Evolutionary conservation across 345 rosid genomes (phyloP).

Genomic region (Eucalyptus polyanthemos): DNA sequence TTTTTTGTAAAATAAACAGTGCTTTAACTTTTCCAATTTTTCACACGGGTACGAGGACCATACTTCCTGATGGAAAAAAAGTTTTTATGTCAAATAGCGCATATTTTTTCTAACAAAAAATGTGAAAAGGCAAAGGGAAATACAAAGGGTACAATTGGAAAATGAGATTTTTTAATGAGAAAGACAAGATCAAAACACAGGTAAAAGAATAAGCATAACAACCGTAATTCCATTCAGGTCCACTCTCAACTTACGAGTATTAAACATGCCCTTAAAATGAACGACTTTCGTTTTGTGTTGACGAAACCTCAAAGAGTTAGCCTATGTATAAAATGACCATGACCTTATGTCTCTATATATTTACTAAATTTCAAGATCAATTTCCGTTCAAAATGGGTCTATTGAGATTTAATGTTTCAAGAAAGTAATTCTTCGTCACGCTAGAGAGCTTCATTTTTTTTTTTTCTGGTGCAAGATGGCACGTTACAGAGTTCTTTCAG

Average conservation of each 20-base stretch:
- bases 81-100: neutral
- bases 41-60: fast-evolving
- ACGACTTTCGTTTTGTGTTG: fast-evolving
- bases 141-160: neutral
- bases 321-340: neutral
- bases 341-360: neutral
- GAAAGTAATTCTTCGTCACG: neutral
- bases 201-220: neutral
- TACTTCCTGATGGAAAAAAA: neutral
- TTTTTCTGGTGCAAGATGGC: neutral
- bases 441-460: neutral
- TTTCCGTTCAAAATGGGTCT: neutral
- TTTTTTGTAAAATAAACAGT: fast-evolving
- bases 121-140: neutral
- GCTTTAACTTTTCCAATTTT: neutral
- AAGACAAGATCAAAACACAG: neutral
- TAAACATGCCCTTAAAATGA: neutral
- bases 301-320: neutral
- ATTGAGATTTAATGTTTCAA: neutral
- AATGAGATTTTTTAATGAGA: neutral
- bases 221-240: fast-evolving
- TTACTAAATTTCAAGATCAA: neutral
- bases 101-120: neutral
- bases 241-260: neutral
- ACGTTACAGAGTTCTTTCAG: neutral